Conservation (phyloP, 306 rosid species). For the Mucuna pruriens region DNA sequence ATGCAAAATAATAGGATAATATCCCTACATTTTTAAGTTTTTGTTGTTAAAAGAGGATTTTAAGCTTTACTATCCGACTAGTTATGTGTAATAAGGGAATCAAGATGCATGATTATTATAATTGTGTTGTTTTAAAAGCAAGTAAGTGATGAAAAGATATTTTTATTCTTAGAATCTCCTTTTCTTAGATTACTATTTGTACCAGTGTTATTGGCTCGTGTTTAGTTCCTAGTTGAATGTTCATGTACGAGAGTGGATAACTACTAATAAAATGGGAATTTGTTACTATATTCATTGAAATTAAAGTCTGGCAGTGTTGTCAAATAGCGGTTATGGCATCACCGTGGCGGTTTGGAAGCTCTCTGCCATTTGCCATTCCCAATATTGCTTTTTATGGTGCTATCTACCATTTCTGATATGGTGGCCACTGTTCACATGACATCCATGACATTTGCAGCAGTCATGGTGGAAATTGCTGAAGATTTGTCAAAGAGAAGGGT, state of each 20-base stretch:
- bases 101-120: not conserved
- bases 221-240: not conserved
- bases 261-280: not conserved
- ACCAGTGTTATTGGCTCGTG: not conserved
- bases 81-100: not conserved
- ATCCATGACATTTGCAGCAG: no score
- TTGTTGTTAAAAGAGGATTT: not conserved
- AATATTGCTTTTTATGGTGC: no score
- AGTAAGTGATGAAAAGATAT: not conserved
- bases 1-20: slow-evolving; percentile 15
- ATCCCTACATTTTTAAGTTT: not conserved
- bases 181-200: not conserved
- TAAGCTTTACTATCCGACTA: not conserved
- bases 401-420: no score
- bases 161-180: not conserved
- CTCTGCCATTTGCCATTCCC: no score
- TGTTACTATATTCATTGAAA: not conserved
- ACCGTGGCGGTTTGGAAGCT: no score
- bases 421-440: no score
- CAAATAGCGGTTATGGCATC: no score
- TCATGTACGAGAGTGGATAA: not conserved
- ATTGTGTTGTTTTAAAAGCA: not conserved
- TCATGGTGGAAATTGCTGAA: no score
- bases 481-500: no score
- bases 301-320: no score